Conservation (phyloP, 2,329 filamentous ascomycete species). For the Calonectria multiphialidica region DNA sequence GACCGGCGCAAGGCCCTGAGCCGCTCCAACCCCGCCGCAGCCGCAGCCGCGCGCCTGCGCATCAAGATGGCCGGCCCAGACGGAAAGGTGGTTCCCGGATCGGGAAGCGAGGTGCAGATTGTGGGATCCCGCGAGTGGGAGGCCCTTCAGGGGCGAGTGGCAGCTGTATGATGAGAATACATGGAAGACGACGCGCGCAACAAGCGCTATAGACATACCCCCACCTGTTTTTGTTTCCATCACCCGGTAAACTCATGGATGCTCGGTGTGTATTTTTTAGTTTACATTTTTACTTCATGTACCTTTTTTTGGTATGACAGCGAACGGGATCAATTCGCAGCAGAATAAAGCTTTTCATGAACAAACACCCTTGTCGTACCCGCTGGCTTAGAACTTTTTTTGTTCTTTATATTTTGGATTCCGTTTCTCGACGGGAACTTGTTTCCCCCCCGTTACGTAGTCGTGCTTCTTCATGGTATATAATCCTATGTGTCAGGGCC, state of each 20-base stretch:
- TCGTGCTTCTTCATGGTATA: neutral
- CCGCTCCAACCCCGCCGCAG: constrained; percentile 31
- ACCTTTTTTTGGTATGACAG: constrained; percentile 21
- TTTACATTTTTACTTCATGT: constrained; percentile 15
- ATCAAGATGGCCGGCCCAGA: constrained; percentile 61
- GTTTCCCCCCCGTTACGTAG: neutral
- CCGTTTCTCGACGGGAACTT: neutral
- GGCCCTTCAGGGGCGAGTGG: constrained; percentile 58
- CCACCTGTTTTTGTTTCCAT: constrained; percentile 26
- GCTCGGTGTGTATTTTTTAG: constrained; percentile 23
- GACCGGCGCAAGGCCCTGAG: constrained; percentile 42
- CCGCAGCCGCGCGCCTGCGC: constrained; percentile 61
- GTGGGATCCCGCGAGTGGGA: constrained; percentile 69
- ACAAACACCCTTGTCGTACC: neutral
- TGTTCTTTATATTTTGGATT: neutral
- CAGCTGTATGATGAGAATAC: constrained; percentile 44
- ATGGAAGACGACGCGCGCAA: constrained; percentile 14
- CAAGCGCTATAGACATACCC: constrained; percentile 39
- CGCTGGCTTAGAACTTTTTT: neutral
- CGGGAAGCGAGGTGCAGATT: constrained; percentile 60
- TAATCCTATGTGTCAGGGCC: neutral
- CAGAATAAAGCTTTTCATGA: constrained; percentile 10
- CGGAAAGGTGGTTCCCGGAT: constrained; percentile 57
- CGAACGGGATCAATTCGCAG: neutral
- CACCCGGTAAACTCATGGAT: neutral